Evolutionary conservation across 495 filamentous ascomycete genomes (phyloP).

Genomic region (Penicillium herquei): DNA sequence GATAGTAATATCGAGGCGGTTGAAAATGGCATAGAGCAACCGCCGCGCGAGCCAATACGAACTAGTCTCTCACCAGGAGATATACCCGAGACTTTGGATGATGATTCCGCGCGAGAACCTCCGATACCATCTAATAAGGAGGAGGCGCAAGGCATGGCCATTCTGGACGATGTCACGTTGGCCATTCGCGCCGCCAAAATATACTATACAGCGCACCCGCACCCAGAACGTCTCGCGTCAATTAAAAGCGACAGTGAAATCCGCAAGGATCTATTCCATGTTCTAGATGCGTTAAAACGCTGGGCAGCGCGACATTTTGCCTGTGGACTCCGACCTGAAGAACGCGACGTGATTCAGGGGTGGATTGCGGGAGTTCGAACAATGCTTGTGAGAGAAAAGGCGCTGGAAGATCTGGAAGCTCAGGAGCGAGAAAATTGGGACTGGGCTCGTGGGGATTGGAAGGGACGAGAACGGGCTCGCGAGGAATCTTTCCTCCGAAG

Average conservation of each 20-base stretch:
- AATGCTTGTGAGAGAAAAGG: constrained; percentile 72
- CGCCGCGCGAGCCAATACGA: constrained; percentile 28
- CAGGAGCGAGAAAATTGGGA: constrained; percentile 70
- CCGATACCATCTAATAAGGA: constrained; percentile 61
- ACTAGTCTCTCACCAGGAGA: constrained; percentile 37
- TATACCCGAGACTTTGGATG: constrained; percentile 27
- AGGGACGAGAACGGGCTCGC: constrained; percentile 69
- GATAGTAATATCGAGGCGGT: constrained; percentile 62
- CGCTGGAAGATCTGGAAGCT: constrained; percentile 69
- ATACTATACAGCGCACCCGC: constrained; percentile 87
- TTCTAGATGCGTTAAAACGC: constrained; percentile 85
- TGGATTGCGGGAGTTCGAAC: constrained; percentile 78
- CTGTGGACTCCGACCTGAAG: constrained; percentile 74
- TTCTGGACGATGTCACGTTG: constrained; percentile 87
- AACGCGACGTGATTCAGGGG: constrained; percentile 63
- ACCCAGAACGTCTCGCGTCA: constrained; percentile 74
- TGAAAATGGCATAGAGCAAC: constrained; percentile 31
- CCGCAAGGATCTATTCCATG: constrained; percentile 74
- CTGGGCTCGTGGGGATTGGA: constrained; percentile 81
- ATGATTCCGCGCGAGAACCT: constrained; percentile 30
- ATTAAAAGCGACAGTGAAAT: constrained; percentile 84
- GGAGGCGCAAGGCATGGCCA: constrained; percentile 86
- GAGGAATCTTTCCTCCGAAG: constrained; percentile 79
- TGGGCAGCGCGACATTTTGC: constrained; percentile 87
- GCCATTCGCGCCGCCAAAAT: constrained; percentile 92